Base-by-base conservation (phyloP, 805 yeast genomes). In the Candida michaelii region DNA sequence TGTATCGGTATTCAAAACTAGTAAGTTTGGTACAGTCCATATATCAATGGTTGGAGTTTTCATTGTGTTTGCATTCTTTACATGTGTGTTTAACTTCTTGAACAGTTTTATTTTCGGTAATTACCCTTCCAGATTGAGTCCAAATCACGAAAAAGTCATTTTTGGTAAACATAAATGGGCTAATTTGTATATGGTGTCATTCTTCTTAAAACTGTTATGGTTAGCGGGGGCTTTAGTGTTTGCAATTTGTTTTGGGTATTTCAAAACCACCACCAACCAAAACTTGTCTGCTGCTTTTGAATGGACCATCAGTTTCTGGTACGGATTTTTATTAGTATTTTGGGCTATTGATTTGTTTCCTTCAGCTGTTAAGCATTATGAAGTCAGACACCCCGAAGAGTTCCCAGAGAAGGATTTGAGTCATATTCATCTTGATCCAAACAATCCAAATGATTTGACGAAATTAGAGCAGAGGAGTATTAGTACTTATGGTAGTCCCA, bases 231-330 rank as follows among this genome's bases (percentile, higher is more conserved):
- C 95, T 1, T 66, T 83, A 13, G 78, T 69, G 0, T 74, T 86
- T 56, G 96, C 91, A 2, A 62, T 84, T 18, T 72, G 78, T 24
- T 91, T 88, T 50, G 89, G 79, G n/a, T 71, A 61, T 3, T 56
- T 65, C 39, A 54, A 58, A 58, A 58, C 60, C 10, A 40, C 43
- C 1, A 69, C 71, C 19, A 54, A 64, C 6, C 55, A 64, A 29
- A 68, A 74, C 48, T 66, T 74, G 24, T 73, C 82, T 30, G 89
- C 89, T 0, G 67, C 73, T 15, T 79, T 85, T 57, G 98, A 91
- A 63, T 91, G 98, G 98, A 58, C 82, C 3, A 63, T 90, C 32
- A 82, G 91, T n/a, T 90, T 82, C 63, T 82, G 87, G 80, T 90
- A 85, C 58, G 93, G 95, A 3, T 53, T 83, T 25, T 69, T 85